Conservation (phyloP, 1,139 yeast species). For the Zygoascus sp. region DNA sequence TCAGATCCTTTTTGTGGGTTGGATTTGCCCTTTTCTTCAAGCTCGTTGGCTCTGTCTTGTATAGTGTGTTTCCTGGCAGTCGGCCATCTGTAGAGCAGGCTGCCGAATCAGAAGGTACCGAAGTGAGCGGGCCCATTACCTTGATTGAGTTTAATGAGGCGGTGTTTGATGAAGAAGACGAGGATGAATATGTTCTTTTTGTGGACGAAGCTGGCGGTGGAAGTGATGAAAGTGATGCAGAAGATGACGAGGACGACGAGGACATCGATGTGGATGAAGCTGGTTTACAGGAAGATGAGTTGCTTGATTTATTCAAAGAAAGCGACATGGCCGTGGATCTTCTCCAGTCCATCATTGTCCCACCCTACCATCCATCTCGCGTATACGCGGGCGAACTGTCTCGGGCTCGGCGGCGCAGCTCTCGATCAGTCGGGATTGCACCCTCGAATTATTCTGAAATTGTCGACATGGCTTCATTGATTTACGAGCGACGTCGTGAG, state of each 20-base stretch:
- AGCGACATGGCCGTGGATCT: constrained; percentile 13
- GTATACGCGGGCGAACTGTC: constrained; percentile 18
- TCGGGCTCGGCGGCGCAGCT: constrained; percentile 17
- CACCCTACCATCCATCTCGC: constrained; percentile 8
- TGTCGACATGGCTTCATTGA: constrained; percentile 10
- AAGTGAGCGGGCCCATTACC: not conserved
- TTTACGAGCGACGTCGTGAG: constrained; percentile 11
- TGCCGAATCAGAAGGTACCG: no score
- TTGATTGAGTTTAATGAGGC: constrained; percentile 12
- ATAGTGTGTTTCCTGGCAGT: no score
- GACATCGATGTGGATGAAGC: constrained; percentile 22
- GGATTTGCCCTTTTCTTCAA: not conserved
- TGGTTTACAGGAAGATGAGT: constrained; percentile 12
- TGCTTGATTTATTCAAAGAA: constrained; percentile 7
- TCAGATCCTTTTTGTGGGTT: constrained; percentile 6
- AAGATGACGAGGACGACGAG: constrained; percentile 16
- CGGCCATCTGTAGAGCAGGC: no score
- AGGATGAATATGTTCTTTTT: constrained; percentile 19
- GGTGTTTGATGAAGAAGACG: constrained; percentile 18
- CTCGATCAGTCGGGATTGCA: constrained; percentile 9
- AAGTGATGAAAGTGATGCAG: constrained; percentile 15
- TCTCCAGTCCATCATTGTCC: constrained; percentile 9
- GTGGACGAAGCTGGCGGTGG: constrained; percentile 26
- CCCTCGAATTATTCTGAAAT: constrained; percentile 7
- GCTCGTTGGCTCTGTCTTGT: not conserved